A percentile compares a stretch with the other conserved stretches of the same genome.
phyloP scores from a whole-genome alignment of 2,329 filamentous ascomycete genomes.

The Pseudopithomyces maydicus region DNA sequence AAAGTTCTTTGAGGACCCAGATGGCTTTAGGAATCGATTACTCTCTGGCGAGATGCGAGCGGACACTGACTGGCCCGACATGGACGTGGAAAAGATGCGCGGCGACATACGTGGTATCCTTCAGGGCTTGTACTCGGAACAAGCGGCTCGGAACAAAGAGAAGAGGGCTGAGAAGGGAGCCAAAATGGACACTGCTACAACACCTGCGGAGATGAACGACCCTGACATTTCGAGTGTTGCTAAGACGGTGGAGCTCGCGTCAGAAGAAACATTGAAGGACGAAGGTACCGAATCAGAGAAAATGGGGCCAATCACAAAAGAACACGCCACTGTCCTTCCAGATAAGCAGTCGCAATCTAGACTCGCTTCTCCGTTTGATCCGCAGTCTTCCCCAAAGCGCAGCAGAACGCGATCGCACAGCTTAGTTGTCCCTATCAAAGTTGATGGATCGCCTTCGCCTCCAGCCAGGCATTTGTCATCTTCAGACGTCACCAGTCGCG shows the following conservation, averaged over 20 bases:
- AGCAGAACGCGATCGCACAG: neutral
- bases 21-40: slow-evolving; percentile 69
- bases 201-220: neutral
- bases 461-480: neutral
- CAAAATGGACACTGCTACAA: slow-evolving; percentile 7
- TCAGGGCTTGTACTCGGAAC: slow-evolving; percentile 64
- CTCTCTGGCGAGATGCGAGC: slow-evolving; percentile 68
- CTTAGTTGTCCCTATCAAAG: neutral
- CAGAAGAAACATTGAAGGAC: neutral
- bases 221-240: neutral
- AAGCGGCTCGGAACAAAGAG: slow-evolving; percentile 51
- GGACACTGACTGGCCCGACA: slow-evolving; percentile 58
- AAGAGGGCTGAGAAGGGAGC: slow-evolving; percentile 30
- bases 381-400: neutral
- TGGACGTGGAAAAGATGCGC: slow-evolving; percentile 65
- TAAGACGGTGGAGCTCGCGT: neutral
- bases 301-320: neutral
- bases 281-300: neutral
- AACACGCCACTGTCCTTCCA: neutral
- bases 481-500: too few relatives aligned
- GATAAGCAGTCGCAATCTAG: slow-evolving; percentile 1
- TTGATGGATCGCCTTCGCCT: neutral
- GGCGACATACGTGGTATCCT: slow-evolving; percentile 69
- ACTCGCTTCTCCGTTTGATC: slow-evolving; percentile 18
- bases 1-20: slow-evolving; percentile 77